phyloP scores from a whole-genome alignment of 2,329 filamentous ascomycete genomes.

The Plenodomus tracheiphilus region DNA sequence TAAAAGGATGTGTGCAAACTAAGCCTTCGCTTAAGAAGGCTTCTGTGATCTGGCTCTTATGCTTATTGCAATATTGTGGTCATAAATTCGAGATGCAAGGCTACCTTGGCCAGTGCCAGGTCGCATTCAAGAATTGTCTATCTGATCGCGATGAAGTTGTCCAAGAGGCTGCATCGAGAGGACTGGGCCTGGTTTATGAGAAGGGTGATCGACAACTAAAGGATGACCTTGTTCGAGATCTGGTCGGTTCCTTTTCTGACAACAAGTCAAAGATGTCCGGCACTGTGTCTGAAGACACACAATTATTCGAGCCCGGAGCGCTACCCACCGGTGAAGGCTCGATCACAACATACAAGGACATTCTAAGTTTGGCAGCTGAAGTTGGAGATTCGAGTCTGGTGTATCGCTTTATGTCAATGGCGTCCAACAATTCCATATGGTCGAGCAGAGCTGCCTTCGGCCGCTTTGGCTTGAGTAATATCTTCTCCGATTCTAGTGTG shows the following conservation, averaged over 20 bases:
- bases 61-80: conserved; percentile 86
- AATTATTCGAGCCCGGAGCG: conserved; percentile 89
- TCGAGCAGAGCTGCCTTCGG: conserved; percentile 96
- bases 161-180: conserved; percentile 91
- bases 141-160: conserved; percentile 90
- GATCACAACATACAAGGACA: conserved; percentile 96
- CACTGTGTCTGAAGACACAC: conserved; percentile 86
- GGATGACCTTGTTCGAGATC: conserved; percentile 80
- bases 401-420: conserved; percentile 97
- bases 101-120: conserved; percentile 77
- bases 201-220: conserved; percentile 81
- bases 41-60: conserved; percentile 93
- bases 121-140: conserved; percentile 83
- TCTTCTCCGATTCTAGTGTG: conserved; percentile 80
- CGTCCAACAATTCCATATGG: conserved; percentile 95
- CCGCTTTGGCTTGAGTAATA: conserved; percentile 86
- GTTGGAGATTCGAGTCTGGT: conserved; percentile 95
- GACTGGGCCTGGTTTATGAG: conserved; percentile 90
- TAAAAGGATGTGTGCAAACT: conserved; percentile 76
- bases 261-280: conserved; percentile 68
- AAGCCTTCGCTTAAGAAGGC: conserved; percentile 91
- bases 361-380: conserved; percentile 92
- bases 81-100: conserved; percentile 74
- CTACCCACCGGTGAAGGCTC: conserved; percentile 89
- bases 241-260: conserved; percentile 85